Evolutionary conservation across 768 basidiomycete genomes (phyloP).

Genomic region (Tricholoma furcatifolium): DNA sequence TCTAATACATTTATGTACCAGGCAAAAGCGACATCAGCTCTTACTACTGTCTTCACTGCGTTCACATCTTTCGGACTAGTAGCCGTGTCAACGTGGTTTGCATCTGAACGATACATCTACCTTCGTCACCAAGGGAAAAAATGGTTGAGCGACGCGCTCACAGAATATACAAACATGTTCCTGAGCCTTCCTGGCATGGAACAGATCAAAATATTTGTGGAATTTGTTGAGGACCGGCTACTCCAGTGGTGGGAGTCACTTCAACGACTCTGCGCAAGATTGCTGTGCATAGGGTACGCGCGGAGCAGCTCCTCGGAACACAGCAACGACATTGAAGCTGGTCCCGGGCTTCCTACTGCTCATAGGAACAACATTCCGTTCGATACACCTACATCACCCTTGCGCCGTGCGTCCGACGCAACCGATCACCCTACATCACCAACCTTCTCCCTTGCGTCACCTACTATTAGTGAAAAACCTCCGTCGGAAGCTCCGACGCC

Average conservation of each 20-base stretch:
- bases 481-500: slow-evolving; percentile 12
- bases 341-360: slow-evolving; percentile 22
- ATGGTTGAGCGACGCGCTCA: slow-evolving; percentile 65
- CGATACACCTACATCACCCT: slow-evolving; percentile 4
- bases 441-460: slow-evolving; percentile 11
- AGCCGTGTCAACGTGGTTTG: slow-evolving; percentile 74
- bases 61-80: slow-evolving; percentile 70
- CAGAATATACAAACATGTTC: slow-evolving; percentile 41
- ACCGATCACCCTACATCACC: slow-evolving; percentile 18
- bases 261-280: slow-evolving; percentile 23
- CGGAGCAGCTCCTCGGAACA: slow-evolving; percentile 23
- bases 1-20: slow-evolving; percentile 24
- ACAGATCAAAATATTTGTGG: slow-evolving; percentile 12
- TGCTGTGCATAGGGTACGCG: slow-evolving; percentile 20
- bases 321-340: slow-evolving; percentile 27
- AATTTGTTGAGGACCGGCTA: slow-evolving; percentile 16
- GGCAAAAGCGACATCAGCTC: slow-evolving; percentile 59
- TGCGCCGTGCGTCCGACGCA: slow-evolving; percentile 23
- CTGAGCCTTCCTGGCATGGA: slow-evolving; percentile 28
- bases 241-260: slow-evolving; percentile 16
- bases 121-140: slow-evolving; percentile 61
- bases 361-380: slow-evolving; percentile 11
- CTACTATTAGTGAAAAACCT: slow-evolving; percentile 20
- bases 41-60: slow-evolving; percentile 76
- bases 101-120: slow-evolving; percentile 67